These are phyloP conservation scores for Pleodorina starrii DNA, from an alignment of 139 green algal genomes.

Conservation along the genomic window DNA sequence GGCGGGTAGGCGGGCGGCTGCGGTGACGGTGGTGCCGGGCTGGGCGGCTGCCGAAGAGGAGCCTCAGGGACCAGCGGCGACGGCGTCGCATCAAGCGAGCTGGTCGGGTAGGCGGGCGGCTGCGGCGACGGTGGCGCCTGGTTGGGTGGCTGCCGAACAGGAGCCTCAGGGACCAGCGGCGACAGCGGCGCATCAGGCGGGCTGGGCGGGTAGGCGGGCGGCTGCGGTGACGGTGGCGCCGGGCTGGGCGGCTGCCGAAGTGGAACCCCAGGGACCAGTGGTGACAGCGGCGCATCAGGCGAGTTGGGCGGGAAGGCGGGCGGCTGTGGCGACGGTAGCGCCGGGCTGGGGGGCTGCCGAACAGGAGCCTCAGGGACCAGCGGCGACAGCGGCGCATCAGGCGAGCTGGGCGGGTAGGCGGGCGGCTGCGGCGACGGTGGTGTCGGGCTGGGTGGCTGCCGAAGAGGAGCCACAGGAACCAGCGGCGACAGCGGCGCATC, in stretches of 20 bases:
- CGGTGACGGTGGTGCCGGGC: not conserved
- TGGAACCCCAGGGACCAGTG: not conserved
- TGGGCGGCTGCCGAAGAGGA: not conserved
- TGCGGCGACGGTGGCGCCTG: not conserved
- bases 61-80: too few species aligned
- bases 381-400: not conserved
- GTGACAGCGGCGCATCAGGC: not conserved
- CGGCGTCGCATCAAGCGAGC: not conserved
- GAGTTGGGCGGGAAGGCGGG: not conserved
- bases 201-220: too few species aligned
- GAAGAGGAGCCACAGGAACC: too few species aligned
- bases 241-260: not conserved
- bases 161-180: not conserved
- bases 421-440: not conserved
- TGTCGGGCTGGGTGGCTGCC: too few species aligned
- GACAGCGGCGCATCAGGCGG: too few species aligned
- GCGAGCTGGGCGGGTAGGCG: not conserved
- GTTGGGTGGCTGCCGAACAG: not conserved
- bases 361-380: too few species aligned
- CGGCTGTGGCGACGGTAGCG: not conserved
- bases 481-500: too few species aligned
- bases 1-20: not conserved
- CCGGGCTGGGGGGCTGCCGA: too few species aligned
- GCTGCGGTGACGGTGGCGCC: too few species aligned
- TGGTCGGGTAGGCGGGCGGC: not conserved